These are phyloP conservation scores for Auricularia sp. DNA, from an alignment of 768 basidiomycete species.

Conservation along the genomic window DNA sequence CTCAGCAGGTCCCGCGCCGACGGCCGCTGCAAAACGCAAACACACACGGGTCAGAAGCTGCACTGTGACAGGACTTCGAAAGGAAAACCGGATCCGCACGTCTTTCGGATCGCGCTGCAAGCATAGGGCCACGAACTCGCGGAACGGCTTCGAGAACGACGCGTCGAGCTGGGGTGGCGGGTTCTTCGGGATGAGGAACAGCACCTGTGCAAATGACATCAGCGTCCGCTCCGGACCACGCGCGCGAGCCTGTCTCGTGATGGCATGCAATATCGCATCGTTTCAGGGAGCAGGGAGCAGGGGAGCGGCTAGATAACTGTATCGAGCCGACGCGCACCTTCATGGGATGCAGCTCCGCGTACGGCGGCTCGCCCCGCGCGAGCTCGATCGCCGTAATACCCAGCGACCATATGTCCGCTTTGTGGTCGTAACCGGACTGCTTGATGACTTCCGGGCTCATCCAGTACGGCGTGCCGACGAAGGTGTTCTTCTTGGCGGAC, in stretches of 20 bases:
- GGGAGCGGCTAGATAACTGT: too few relatives aligned
- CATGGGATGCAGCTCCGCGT: conserved; percentile 98
- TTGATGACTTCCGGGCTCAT: conserved; percentile 99
- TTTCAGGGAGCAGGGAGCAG: too few relatives aligned
- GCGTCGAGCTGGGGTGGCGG: conserved; percentile 85
- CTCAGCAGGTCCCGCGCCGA: conserved; percentile 90
- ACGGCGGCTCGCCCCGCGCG: conserved; percentile 95
- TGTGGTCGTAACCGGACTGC: conserved; percentile 97
- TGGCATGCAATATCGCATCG: too few relatives aligned
- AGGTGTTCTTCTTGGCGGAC: conserved; percentile 95
- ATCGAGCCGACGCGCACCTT: conserved; percentile 48
- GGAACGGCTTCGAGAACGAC: conserved; percentile 85
- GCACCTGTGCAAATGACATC: conserved; percentile 43
- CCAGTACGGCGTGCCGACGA: conserved; percentile 98
- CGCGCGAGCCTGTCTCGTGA: not conserved
- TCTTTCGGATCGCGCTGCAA: conserved; percentile 89
- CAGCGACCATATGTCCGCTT: conserved; percentile 97
- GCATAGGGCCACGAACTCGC: conserved; percentile 89
- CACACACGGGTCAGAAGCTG: too few relatives aligned
- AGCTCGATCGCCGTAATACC: conserved; percentile 97
- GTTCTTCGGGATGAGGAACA: conserved; percentile 98
- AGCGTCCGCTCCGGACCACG: not conserved
- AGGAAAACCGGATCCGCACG: conserved; percentile 31
- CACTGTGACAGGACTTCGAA: too few relatives aligned
- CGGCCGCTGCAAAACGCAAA: conserved; percentile 52